These are phyloP conservation scores for Trichosanthes cucumerina DNA, from an alignment of 306 rosid genomes.

Conservation along the genomic window DNA sequence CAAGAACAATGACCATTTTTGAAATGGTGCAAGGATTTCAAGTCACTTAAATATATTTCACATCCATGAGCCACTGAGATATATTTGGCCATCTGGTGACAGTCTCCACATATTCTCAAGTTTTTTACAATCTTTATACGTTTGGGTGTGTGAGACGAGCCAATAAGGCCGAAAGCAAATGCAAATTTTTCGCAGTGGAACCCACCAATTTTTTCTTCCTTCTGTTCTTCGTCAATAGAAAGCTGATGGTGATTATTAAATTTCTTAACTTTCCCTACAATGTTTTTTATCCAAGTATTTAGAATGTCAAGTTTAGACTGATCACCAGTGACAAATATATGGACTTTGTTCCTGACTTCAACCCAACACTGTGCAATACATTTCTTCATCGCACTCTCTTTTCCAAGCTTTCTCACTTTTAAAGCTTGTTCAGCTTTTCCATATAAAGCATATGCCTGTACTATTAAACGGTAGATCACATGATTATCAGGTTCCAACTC, in stretches of 20 bases:
- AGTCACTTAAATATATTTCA: conserved; percentile 61
- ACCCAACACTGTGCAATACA: conserved; percentile 69
- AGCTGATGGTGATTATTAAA: conserved; percentile 26
- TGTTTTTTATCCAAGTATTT: conserved; percentile 43
- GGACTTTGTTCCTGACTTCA: conserved; percentile 42
- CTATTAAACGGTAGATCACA: conserved; percentile 32
- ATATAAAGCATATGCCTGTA: conserved; percentile 48
- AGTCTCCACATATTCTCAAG: conserved; percentile 66
- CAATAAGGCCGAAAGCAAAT: conserved; percentile 59
- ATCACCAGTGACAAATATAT: conserved; percentile 50
- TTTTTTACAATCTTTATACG: conserved; percentile 57
- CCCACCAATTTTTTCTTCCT: conserved; percentile 30
- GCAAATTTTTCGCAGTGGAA: conserved; percentile 79
- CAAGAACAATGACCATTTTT: conserved; percentile 81
- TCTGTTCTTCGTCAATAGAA: conserved; percentile 72
- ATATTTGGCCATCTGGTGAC: conserved; percentile 74
- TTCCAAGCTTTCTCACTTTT: conserved; percentile 37
- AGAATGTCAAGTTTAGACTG: conserved; percentile 35
- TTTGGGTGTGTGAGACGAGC: conserved; percentile 29
- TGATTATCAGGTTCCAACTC: conserved; percentile 59
- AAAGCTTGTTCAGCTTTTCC: conserved; percentile 44
- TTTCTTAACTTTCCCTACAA: conserved; percentile 33
- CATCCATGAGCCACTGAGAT: conserved; percentile 55
- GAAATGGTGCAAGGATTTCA: conserved; percentile 71
- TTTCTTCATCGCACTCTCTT: conserved; percentile 34